phyloP scores from a whole-genome alignment of 495 filamentous ascomycete species.

The Evernia prunastri region DNA sequence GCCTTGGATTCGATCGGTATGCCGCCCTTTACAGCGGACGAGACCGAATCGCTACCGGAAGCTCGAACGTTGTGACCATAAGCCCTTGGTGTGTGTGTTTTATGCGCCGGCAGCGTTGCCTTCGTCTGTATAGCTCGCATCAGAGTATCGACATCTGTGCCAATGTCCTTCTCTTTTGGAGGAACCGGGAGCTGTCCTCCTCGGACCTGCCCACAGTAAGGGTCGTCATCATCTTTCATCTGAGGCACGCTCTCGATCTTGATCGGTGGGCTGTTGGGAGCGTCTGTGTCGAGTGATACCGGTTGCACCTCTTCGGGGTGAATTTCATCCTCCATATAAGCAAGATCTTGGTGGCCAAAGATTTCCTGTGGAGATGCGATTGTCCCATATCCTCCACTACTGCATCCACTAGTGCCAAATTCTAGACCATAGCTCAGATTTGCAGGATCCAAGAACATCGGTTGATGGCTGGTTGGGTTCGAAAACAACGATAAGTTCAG shows the following conservation, averaged over 20 bases:
- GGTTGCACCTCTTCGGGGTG: background rate
- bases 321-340: slow-evolving; percentile 4
- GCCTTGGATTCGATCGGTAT: slow-evolving; percentile 14
- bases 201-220: background rate
- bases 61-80: slow-evolving; percentile 16
- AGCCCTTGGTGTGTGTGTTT: slow-evolving; percentile 30
- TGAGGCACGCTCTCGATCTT: slow-evolving; percentile 12
- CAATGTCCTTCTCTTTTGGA: slow-evolving; percentile 23
- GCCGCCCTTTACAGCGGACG: slow-evolving; percentile 27
- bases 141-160: slow-evolving; percentile 79
- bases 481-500: slow-evolving; percentile 7
- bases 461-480: background rate
- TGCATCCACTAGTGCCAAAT: slow-evolving; percentile 8
- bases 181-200: background rate
- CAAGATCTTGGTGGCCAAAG: slow-evolving; percentile 15
- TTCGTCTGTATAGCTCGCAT: slow-evolving; percentile 89
- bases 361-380: slow-evolving; percentile 21
- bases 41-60: slow-evolving; percentile 25
- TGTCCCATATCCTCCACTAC: background rate
- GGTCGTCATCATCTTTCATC: background rate
- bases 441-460: slow-evolving; percentile 12
- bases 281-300: background rate
- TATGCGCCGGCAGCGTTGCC: slow-evolving; percentile 37
- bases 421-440: slow-evolving; percentile 17
- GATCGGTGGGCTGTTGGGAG: slow-evolving; percentile 7